Conservation (phyloP, 192 early-diverging fungal genomes). For the Chytriomyces confervae region DNA sequence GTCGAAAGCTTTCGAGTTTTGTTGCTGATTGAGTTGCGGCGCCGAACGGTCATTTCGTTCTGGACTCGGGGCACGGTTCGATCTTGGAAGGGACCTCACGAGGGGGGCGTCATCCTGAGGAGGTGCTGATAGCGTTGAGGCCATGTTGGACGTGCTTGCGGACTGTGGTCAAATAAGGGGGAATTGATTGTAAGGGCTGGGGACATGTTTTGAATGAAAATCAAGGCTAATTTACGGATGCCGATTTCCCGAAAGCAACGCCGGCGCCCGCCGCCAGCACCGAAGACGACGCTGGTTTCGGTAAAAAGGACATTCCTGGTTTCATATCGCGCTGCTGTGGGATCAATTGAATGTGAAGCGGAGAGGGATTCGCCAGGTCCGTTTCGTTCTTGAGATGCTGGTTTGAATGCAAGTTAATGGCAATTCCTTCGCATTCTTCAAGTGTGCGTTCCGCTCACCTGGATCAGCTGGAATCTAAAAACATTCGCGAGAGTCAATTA, state of each 20-base stretch:
- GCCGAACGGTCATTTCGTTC: not conserved
- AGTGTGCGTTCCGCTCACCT: conserved; percentile 24
- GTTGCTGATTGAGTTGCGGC: conserved; percentile 10
- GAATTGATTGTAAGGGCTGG: too few species aligned
- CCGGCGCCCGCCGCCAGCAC: too few species aligned
- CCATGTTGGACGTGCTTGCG: not conserved
- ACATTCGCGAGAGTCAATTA: conserved; percentile 3
- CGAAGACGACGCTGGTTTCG: conserved; percentile 21
- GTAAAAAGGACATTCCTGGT: conserved; percentile 38
- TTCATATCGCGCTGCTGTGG: conserved; percentile 34
- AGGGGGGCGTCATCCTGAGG: too few species aligned
- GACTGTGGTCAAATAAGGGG: not conserved
- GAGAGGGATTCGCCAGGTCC: conserved; percentile 29
- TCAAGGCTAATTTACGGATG: too few species aligned
- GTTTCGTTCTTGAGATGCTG: conserved; percentile 39
- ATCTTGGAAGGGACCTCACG: too few species aligned
- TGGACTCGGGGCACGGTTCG: too few species aligned
- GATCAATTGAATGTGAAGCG: conserved; percentile 31
- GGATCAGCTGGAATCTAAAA: conserved; percentile 61
- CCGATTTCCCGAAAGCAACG: too few species aligned
- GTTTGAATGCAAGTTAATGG: too few species aligned
- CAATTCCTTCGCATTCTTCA: too few species aligned
- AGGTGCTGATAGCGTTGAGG: not conserved
- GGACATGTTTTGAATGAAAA: too few species aligned
- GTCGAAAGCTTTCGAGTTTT: conserved; percentile 32